Base-by-base conservation (phyloP, 2,329 filamentous ascomycete species). In the Xylariales sp. region DNA sequence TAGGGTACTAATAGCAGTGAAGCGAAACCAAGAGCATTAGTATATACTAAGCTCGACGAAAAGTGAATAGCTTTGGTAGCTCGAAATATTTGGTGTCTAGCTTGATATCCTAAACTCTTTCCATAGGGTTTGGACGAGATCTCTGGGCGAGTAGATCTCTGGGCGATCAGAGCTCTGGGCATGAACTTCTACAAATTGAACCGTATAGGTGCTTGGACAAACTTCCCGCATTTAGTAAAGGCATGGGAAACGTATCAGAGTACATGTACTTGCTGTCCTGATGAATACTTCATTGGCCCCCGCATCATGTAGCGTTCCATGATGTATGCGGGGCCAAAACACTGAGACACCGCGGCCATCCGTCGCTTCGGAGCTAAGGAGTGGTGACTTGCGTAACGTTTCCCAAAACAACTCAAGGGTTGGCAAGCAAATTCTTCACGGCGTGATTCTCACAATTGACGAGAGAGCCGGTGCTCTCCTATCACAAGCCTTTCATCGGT, bases 401-500 rank as follows among this genome's bases (percentile, higher is more conserved):
- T 45, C 18, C 23, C 9, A 56, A 45, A 23, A 49, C 16, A 5
- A 18, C 10, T 16, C 10, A 18, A 41, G 28, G 32, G 43, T 58
- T 36, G 34, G 53, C 18, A 18, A 53, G 45, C n/a, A 36, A 8
- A 39, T 49, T 39, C 28, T 32, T 45, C 23, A 46, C 10, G 48
- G 28, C 16, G 48, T 52, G 28, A 46, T 57, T 28, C 50, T 66
- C 12, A 36, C 12, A 12, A 56, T 10, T 48, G 54, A n/a, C 23
- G 53, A 55, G 41, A 46, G 39, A 50, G 12, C 23, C 43, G 34
- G 39, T 32, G 50, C 9, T 49, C 8, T 45, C 48, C 41, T 56
- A 28, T 49, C 43, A 55, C 41, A 28, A 57, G 60, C 49, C 12
- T 57, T 54, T 52, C 18, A 39, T 36, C n/a, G 16, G 34, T 32